These are phyloP conservation scores for Coemansia sp. DNA, from an alignment of 192 early-diverging fungal species.

Conservation along the genomic window DNA sequence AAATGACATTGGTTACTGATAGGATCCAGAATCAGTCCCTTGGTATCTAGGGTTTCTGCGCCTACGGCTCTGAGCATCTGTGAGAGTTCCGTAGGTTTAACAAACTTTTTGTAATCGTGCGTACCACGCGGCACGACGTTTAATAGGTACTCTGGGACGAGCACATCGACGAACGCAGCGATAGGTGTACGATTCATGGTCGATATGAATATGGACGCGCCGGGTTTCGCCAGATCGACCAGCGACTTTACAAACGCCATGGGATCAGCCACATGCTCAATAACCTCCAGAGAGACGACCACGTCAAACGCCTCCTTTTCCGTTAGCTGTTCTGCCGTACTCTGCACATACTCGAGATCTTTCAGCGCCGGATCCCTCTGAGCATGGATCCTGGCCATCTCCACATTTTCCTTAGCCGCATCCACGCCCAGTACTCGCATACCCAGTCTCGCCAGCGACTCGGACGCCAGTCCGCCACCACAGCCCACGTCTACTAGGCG, in stretches of 20 bases:
- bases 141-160: slow-evolving; percentile 82
- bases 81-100: slow-evolving; percentile 71
- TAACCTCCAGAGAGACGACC: slow-evolving; percentile 87
- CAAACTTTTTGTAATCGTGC: slow-evolving; percentile 84
- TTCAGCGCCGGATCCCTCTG: slow-evolving; percentile 67
- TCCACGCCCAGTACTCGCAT: slow-evolving; percentile 78
- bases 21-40: slow-evolving; percentile 64
- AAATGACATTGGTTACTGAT: slow-evolving; percentile 40
- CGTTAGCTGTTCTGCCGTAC: slow-evolving; percentile 63
- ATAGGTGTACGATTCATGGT: slow-evolving; percentile 89
- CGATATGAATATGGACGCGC: slow-evolving; percentile 77
- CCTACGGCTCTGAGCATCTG: slow-evolving; percentile 54
- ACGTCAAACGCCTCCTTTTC: slow-evolving; percentile 65
- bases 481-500: slow-evolving; percentile 89
- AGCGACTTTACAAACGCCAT: slow-evolving; percentile 71
- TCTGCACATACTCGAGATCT: slow-evolving; percentile 49
- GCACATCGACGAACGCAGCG: slow-evolving; percentile 77
- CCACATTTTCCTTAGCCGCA: slow-evolving; percentile 82
- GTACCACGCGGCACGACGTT: slow-evolving; percentile 82
- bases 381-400: slow-evolving; percentile 77
- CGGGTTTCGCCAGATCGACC: slow-evolving; percentile 67
- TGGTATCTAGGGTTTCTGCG: slow-evolving; percentile 55
- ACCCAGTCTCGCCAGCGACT: slow-evolving; percentile 83
- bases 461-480: slow-evolving; percentile 89
- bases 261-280: slow-evolving; percentile 89